Conservation (phyloP, 148 eudicot species). For the Chenopodium suecicum region DNA sequence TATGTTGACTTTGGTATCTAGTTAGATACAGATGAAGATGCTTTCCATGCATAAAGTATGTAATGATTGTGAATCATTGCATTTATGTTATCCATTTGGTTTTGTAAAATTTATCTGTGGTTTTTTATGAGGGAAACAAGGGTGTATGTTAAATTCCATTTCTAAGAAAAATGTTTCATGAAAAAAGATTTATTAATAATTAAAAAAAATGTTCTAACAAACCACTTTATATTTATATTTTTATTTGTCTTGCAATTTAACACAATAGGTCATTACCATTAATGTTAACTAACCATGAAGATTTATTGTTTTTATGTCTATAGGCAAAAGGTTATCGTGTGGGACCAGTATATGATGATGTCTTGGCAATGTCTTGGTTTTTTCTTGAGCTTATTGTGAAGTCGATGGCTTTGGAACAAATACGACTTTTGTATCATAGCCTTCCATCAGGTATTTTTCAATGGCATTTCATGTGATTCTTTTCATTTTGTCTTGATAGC, state of each 20-base stretch:
- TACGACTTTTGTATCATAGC: constrained; percentile 75
- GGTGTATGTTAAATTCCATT: too few species aligned
- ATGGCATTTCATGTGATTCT: neutral
- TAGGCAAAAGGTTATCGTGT: constrained; percentile 99
- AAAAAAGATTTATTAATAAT: too few species aligned
- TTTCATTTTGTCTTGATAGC: neutral
- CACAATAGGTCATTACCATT: neutral
- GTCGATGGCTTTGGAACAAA: constrained; percentile 99
- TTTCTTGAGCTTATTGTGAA: constrained; percentile 94
- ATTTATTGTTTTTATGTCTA: constrained; percentile 15
- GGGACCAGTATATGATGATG: constrained; percentile 98
- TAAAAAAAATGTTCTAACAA: too few species aligned
- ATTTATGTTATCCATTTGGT: too few species aligned
- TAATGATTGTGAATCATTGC: too few species aligned
- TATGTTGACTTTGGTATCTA: neutral
- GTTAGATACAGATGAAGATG: neutral
- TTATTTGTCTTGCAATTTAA: too few species aligned
- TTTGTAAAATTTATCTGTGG: too few species aligned
- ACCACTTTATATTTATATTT: too few species aligned
- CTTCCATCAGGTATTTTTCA: constrained; percentile 73
- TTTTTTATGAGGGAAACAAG: too few species aligned
- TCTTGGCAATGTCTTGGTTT: constrained; percentile 98
- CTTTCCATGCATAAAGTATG: too few species aligned
- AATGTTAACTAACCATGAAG: neutral
- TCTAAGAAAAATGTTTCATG: too few species aligned